Evolutionary conservation across 495 filamentous ascomycete genomes (phyloP), one percentile per base, ranked within the genome.

Genomic region (Podospora pseudocomata): DNA sequence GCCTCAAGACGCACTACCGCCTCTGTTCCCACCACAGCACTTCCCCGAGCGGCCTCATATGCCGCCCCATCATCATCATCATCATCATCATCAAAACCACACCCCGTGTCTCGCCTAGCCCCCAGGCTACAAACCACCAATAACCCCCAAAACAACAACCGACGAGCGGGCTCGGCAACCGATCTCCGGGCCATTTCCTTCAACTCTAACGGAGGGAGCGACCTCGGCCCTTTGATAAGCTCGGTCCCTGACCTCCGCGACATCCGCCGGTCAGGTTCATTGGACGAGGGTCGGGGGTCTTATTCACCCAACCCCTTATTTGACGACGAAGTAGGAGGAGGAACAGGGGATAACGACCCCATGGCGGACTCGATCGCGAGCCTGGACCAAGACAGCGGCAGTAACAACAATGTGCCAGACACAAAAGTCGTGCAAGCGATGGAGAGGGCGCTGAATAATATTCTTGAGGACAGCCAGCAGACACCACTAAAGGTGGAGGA

Each of bases 371-470:
- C 85, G 0, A 70, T 86, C 11, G 77, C 83, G 26, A 87, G 85
- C 60, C 78, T 87, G 13, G 85, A 86, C 32, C 82, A 83, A 62
- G 81, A 83, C 5, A 28, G 20, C n/a, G 81, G 82, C 6, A 28
- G 27, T 20, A 65, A 63, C 57, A 63, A 68, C 2, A 76, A 58
- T 18, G 78, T 82, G 9, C 83, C 84, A 4, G 84, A 86, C 67
- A 86, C 79, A 0, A 82, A 80, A 44, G 85, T 97, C 39, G 92
- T 99, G 19, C 88, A 96, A 79, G 95, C 92, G 0, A 93, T 99
- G 91, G 93, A 97, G 77, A 89, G 88, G 63, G 95, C 95, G 60
- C 81, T 99, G n/a, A 96, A 91, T 72, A 91, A 93, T 70, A 99
- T 99, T 64, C 91, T 99, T 77, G 93, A 92, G 67, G 88, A 92